Base-by-base conservation (phyloP, 164 flowering plant genomes). In the Malania oleifera region DNA sequence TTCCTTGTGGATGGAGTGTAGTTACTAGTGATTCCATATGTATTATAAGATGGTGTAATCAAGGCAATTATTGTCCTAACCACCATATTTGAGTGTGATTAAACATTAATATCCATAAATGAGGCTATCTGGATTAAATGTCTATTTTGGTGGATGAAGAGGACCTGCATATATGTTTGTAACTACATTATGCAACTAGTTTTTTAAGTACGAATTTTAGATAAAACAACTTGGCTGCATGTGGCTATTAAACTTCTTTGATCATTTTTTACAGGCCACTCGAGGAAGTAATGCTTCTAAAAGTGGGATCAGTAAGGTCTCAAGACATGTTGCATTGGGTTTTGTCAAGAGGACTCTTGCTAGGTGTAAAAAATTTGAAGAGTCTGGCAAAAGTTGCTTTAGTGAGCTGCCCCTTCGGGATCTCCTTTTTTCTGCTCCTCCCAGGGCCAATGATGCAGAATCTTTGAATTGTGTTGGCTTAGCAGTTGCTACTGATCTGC, bases 361-460 rank as follows among this genome's bases (percentile, higher is more conserved):
- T 52, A 71, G 77, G 51, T 76, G 79, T 34, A 70, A 49, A 14
- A 76, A 59, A 56, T 74, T 65, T 61, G 81, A 74, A 65, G 67
- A 70, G 17, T 56, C 72, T 0, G 80, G 77, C 5, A 70, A 54
- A 51, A 76, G 79, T 70, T 76, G 83, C 70, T 79, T 79, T 43
- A 56, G 59, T 56, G 79, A 74, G 48, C 75, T 77, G 55, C 24
- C 79, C 27, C 63, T 74, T 44, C 67, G 67, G 44, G 81, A 79
- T 43, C 73, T 56, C 28, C 48, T 79, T 52, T 61, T 67, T 43
- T 66, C 77, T 64, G 34, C 65, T 12, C 73, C 75, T 47, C 55
- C 66, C 50, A 34, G 43, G 15, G 17, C 34, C 45, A 57, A 43
- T 61, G 70, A 59, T 34, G 56, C 62, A 23, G 73, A 61, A 43